phyloP scores from a whole-genome alignment of 2,329 filamentous ascomycete species.

The Colletotrichum brevisporum region DNA sequence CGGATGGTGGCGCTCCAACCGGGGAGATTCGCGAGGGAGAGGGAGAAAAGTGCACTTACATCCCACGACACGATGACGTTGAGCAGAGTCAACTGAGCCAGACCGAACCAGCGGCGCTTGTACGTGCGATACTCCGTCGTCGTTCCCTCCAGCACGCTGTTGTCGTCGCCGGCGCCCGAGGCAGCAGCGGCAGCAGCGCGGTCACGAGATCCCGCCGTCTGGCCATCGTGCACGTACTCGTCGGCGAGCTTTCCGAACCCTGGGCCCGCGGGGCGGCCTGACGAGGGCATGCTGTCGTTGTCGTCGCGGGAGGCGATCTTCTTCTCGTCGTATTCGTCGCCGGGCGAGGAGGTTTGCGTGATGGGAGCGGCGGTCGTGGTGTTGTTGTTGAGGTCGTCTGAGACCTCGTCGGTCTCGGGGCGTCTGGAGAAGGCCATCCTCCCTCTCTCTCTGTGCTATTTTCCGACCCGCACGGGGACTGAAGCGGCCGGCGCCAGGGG shows the following conservation, averaged over 20 bases:
- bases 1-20: neutral
- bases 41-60: constrained; percentile 72
- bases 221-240: constrained; percentile 35
- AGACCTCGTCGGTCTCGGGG: constrained; percentile 10
- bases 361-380: neutral
- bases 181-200: neutral
- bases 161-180: constrained; percentile 43
- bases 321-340: neutral
- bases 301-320: neutral
- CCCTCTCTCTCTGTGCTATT: too few relatives aligned
- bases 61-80: constrained; percentile 97
- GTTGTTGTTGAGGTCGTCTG: constrained; percentile 6
- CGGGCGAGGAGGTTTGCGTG: constrained; percentile 1
- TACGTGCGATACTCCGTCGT: constrained; percentile 68
- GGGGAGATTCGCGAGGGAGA: neutral
- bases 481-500: neutral
- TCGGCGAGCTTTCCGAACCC: constrained; percentile 44
- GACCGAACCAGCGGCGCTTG: constrained; percentile 89
- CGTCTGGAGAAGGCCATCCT: constrained; percentile 30
- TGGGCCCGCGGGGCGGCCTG: constrained; percentile 18
- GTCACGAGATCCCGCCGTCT: constrained; percentile 13
- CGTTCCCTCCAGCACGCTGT: constrained; percentile 47
- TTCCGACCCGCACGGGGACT: too few relatives aligned
- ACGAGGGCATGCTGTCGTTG: constrained; percentile 25
- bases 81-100: constrained; percentile 85